Percentiles rank a stretch among this genome's conserved stretches.
phyloP scores from a whole-genome alignment of 192 early-diverging fungal species.

The Podila minutissima region DNA sequence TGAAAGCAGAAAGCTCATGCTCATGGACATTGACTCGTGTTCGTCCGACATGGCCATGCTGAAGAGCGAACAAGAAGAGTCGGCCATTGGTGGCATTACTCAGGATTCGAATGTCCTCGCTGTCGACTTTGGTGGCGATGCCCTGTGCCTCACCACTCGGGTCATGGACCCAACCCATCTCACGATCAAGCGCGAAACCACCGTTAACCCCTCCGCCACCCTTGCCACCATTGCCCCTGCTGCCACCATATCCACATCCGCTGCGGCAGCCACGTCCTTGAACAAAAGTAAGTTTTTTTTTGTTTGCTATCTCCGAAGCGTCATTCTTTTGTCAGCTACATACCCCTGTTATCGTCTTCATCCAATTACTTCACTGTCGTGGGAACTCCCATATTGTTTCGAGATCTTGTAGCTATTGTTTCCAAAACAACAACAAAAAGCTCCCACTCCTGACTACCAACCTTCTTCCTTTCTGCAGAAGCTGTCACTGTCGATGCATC shows the following conservation, averaged over 20 bases:
- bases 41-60: background rate
- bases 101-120: background rate
- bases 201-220: background rate
- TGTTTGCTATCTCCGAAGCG: too few relatives aligned
- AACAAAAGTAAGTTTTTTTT: too few relatives aligned
- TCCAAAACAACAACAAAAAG: background rate
- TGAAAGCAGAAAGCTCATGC: background rate
- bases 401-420: background rate
- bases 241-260: background rate
- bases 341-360: too few relatives aligned
- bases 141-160: background rate
- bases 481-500: background rate
- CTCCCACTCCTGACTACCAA: background rate
- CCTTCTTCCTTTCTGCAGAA: background rate
- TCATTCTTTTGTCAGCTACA: too few relatives aligned
- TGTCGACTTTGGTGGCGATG: background rate
- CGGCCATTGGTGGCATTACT: background rate
- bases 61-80: background rate
- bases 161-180: background rate
- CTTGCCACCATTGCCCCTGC: background rate
- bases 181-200: background rate
- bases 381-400: too few relatives aligned
- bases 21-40: background rate
- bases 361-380: too few relatives aligned
- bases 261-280: background rate